Evolutionary conservation across 83 land plant genomes (phyloP).

Genomic region (Picea abies): DNA sequence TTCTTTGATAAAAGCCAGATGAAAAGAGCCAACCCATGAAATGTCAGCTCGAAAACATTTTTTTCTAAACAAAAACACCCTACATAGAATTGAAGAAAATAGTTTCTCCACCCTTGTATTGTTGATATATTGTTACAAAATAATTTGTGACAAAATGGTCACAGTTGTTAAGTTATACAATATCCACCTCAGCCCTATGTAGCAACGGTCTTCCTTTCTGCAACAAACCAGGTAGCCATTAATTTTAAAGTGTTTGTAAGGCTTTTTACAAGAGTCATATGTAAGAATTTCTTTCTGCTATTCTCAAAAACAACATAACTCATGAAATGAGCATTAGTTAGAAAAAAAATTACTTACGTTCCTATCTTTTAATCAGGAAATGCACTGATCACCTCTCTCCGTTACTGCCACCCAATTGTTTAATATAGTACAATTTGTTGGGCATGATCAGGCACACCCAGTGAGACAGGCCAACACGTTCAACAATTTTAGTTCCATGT

Average conservation of each 20-base stretch:
- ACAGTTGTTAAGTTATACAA: constrained; percentile 6
- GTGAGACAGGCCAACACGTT: background rate
- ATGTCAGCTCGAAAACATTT: background rate
- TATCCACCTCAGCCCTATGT: background rate
- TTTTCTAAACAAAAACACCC: background rate
- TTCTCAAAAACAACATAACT: background rate
- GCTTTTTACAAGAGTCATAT: background rate
- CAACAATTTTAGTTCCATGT: background rate
- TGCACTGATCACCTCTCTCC: background rate
- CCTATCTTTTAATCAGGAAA: background rate
- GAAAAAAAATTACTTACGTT: background rate
- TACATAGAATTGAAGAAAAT: background rate
- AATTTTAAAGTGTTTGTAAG: background rate
- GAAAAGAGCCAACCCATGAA: background rate
- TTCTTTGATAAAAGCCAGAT: background rate
- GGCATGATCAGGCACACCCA: constrained; percentile 10
- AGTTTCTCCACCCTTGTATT: background rate
- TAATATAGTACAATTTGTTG: constrained; percentile 8
- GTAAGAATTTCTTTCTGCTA: background rate
- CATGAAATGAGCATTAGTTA: background rate
- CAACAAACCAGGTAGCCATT: background rate
- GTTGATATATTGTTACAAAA: background rate
- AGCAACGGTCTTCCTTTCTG: constrained; percentile 3
- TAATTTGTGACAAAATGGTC: background rate
- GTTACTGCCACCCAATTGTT: background rate